A percentile compares a stretch with the other conserved stretches of the same genome.
These are phyloP conservation scores for Cladosporium sp. DNA, from an alignment of 2,329 filamentous ascomycete genomes.

Conservation along the genomic window DNA sequence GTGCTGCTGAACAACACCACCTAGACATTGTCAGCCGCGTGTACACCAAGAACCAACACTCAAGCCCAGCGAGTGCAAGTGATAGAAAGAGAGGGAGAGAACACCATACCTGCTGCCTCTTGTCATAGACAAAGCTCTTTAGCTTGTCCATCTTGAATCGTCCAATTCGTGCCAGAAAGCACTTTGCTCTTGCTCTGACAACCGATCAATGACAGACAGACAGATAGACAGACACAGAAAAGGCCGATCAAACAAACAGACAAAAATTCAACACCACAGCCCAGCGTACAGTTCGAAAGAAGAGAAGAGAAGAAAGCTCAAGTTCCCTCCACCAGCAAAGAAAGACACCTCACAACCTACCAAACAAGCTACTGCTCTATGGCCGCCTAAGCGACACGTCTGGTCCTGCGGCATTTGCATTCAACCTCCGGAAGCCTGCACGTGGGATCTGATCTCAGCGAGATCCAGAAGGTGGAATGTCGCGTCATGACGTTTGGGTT, in stretches of 20 bases:
- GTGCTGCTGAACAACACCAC: constrained; percentile 56
- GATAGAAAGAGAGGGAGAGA: background rate
- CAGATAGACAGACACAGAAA: too few species aligned
- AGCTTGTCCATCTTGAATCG: constrained; percentile 23
- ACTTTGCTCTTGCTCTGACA: background rate
- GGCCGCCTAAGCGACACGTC: background rate
- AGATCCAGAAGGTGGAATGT: background rate
- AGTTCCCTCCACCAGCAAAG: background rate
- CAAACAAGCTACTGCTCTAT: background rate
- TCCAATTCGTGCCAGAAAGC: background rate
- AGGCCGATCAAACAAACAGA: background rate
- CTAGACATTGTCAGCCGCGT: constrained; percentile 32
- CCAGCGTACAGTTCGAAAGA: background rate
- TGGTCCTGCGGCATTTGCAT: background rate
- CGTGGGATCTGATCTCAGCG: background rate
- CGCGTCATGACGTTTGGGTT: background rate
- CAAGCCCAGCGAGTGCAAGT: background rate
- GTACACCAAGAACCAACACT: background rate
- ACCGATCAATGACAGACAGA: background rate
- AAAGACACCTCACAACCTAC: background rate
- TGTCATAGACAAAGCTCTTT: constrained; percentile 31
- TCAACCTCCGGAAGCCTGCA: background rate
- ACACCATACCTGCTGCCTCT: constrained; percentile 30
- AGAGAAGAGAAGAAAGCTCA: background rate
- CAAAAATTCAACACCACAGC: background rate